phyloP scores from a whole-genome alignment of 805 yeast genomes.

The Metschnikowia baotianmanensis region DNA sequence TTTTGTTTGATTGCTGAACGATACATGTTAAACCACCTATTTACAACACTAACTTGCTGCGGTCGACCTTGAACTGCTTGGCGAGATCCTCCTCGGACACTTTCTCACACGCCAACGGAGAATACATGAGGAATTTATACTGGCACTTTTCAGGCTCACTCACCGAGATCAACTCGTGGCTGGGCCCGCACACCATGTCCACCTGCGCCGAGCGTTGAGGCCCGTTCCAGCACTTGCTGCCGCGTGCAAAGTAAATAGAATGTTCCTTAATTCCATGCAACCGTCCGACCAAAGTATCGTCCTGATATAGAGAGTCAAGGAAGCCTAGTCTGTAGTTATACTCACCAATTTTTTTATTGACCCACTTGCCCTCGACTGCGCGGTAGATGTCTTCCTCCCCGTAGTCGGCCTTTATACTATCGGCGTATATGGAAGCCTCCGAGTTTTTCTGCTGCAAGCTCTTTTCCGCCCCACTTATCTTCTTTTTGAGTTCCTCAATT shows the following conservation, averaged over 20 bases:
- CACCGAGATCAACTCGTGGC: slow-evolving; percentile 56
- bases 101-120: slow-evolving; percentile 46
- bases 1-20: too few species aligned
- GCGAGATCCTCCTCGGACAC: slow-evolving; percentile 15
- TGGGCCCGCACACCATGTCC: slow-evolving; percentile 63
- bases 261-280: slow-evolving; percentile 27
- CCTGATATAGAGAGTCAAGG: slow-evolving; percentile 55
- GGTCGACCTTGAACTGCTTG: slow-evolving; percentile 14
- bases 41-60: slow-evolving; percentile 1
- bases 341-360: slow-evolving; percentile 56
- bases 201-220: slow-evolving; percentile 74
- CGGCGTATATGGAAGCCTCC: slow-evolving; percentile 17
- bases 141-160: slow-evolving; percentile 88
- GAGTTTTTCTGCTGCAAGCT: slow-evolving; percentile 15
- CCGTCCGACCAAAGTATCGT: slow-evolving; percentile 21
- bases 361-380: slow-evolving; percentile 50
- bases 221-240: slow-evolving; percentile 93
- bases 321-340: slow-evolving; percentile 66
- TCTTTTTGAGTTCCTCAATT: slow-evolving; percentile 19
- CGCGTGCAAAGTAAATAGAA: slow-evolving; percentile 48
- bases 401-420: slow-evolving; percentile 31
- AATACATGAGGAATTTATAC: slow-evolving; percentile 52
- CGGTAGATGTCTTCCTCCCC: slow-evolving; percentile 69
- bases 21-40: too few species aligned
- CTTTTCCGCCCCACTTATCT: too few species aligned